Base-by-base conservation (phyloP, 495 filamentous ascomycete genomes). In the Tuber aestivum region DNA sequence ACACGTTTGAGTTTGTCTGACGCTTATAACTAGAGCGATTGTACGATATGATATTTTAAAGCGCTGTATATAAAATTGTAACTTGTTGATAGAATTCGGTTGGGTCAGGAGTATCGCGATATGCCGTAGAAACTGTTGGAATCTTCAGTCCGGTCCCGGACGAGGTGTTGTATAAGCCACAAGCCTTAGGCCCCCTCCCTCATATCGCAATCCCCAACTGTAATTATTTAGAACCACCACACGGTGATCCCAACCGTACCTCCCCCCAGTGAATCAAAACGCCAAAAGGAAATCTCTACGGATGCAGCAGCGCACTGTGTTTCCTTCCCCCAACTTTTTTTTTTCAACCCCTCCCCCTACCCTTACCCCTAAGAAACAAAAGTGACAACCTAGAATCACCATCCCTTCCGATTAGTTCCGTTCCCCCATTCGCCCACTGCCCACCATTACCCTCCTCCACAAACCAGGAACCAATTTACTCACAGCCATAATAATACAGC, bases 401-500 rank as follows among this genome's bases (percentile, higher is more conserved):
- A 27, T 56, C 23, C 8, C 12, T n/a, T 0, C 10, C 56, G 14
- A 35, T 65, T 65, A 65, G 56, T 14, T 27, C 50, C 21, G 2
- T 9, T 9, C 9, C n/a, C 12, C 12, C 27, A 65, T 18, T 27
- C 0, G 35, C 6, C 56, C n/a, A 23, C 32, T 1, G 35, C n/a
- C 50, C 23, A 21, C 23, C 18, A 45, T 16, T 40, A 23, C 35
- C n/a, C 21, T 21, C 1, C 12, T n/a, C 27, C 40, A n/a, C 7
- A 32, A 68, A 23, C 16, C 8, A 32, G 41, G 21, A 41, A 40
- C 35, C 6, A 65, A 65, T 5, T 6, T 10, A 89, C 92, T 87
- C 84, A 97, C 95, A 76, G 96, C 96, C 94, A 98, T 98, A 79
- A 93, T 81, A 16, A 97, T 86, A 84, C 96, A 98, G 84, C 94